Percentiles rank a stretch among this genome's conserved stretches.
Conservation (phyloP, 108 stramenopile genomes). For the Nitzschia sp. region DNA sequence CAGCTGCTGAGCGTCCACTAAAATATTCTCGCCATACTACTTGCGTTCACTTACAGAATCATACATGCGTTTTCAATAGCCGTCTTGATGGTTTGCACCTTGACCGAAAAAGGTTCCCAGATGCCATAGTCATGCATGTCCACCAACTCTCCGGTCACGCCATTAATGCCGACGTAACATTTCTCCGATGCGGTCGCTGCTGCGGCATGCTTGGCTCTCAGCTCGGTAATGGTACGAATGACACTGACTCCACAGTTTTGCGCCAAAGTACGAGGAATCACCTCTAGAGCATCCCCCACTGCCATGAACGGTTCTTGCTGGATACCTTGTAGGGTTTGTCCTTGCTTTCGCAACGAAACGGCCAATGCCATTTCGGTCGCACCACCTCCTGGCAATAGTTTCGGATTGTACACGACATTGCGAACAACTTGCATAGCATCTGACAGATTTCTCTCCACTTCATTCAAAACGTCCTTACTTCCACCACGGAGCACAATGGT, state of each 20-base stretch:
- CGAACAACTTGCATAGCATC: conserved; percentile 99
- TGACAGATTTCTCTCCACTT: conserved; percentile 98
- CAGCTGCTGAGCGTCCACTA: too few species aligned
- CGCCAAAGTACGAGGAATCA: conserved; percentile 98
- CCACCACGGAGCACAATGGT: conserved; percentile 98
- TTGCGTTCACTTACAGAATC: conserved; percentile 64
- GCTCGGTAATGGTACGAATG: conserved; percentile 95
- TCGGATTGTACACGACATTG: conserved; percentile 97
- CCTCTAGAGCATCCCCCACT: conserved; percentile 97
- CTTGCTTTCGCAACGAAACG: conserved; percentile 81
- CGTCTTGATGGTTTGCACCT: conserved; percentile 99
- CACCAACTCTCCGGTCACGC: conserved; percentile 91
- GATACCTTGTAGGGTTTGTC: conserved; percentile 78
- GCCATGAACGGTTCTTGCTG: conserved; percentile 97
- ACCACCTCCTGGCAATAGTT: conserved; percentile 98
- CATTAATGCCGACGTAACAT: conserved; percentile 96
- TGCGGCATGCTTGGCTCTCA: conserved; percentile 94
- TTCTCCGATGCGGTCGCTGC: conserved; percentile 64
- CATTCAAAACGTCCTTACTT: conserved; percentile 99
- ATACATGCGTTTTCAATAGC: conserved; percentile 98
- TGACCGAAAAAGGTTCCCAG: conserved; percentile 99
- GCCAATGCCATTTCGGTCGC: conserved; percentile 99
- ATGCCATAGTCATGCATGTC: conserved; percentile 97
- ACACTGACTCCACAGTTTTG: conserved; percentile 99
- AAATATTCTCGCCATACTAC: too few species aligned